Evolutionary conservation across 345 rosid species (phyloP).

Genomic region (Boechera retrofracta): DNA sequence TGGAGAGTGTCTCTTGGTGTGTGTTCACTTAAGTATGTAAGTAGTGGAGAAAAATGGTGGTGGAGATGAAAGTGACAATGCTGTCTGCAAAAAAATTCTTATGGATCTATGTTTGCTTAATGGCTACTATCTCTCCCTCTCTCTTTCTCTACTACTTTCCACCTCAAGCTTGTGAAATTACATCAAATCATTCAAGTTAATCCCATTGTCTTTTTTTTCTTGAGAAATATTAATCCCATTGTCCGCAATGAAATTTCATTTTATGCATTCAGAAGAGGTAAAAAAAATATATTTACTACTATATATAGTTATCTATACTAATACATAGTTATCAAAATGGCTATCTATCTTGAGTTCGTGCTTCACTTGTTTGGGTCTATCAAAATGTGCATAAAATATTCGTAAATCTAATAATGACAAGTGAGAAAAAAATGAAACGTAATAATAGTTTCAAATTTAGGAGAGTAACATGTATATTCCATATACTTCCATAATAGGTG

Average conservation of each 20-base stretch:
- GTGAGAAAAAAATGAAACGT: slow-evolving; percentile 3
- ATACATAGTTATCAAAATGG: not conserved
- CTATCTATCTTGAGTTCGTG: slow-evolving; percentile 19
- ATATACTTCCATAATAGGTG: slow-evolving; percentile 44
- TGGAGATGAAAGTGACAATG: slow-evolving; percentile 36
- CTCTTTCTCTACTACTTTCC: slow-evolving; percentile 14
- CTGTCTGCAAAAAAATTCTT: slow-evolving; percentile 21
- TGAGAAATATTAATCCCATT: no score
- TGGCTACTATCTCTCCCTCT: slow-evolving; percentile 30
- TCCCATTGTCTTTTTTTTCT: not conserved
- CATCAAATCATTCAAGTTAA: not conserved
- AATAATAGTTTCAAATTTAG: slow-evolving; percentile 13
- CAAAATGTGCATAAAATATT: slow-evolving; percentile 12
- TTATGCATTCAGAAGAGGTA: not conserved
- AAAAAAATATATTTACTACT: not conserved
- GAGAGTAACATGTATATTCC: slow-evolving; percentile 45
- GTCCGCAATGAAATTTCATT: not conserved
- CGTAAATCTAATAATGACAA: slow-evolving; percentile 22
- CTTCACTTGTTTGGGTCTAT: slow-evolving; percentile 14
- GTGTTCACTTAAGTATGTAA: slow-evolving; percentile 10
- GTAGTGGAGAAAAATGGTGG: slow-evolving; percentile 41
- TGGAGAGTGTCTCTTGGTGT: slow-evolving; percentile 16
- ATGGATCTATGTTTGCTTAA: slow-evolving; percentile 38
- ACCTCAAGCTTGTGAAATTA: not conserved
- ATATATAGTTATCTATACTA: not conserved